Base-by-base conservation (phyloP, 164 flowering plant species). In the Nelumbo lutea region DNA sequence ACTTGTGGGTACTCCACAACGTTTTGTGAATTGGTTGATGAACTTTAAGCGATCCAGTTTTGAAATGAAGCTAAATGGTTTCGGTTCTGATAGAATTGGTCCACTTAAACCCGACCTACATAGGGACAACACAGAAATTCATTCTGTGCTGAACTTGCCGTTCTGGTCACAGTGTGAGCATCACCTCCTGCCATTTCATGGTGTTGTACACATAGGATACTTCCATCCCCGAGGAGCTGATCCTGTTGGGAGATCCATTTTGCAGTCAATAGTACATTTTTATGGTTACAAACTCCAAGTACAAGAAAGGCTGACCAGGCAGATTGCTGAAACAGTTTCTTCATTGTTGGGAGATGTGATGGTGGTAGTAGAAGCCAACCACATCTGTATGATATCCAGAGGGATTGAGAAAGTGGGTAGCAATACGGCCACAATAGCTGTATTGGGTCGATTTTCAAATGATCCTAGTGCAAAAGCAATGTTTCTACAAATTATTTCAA, bases 101-200 rank as follows among this genome's bases (percentile, higher is more conserved):
- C 57, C 62, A n/a, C 47, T 14, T 13, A 72, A 73, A 40, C 43
- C 75, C 39, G 77, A 70, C 58, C 40, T 43, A 60, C 60, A 52
- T 39, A 56, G 13, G 44, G 47, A 27, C 77, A 70, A 14, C 75
- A 76, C 47, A 27, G 72, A 71, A 42, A 69, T 92, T 27, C 75
- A 68, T 9, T 79, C 82, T 5, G 97, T 88, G 78, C 80, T 88
- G 71, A 92, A 87, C 78, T 68, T 96, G 41, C 72, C 90, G 14
- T 86, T 89, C 60, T 88, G 95, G 88, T 96, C 98, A n/a, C 93
- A 78, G 13, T 96, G 99, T 72, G 98, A 96, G 81, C 99, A 96
- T 68, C 98, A 93, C 78, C 79, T 96, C 44, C 97, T 96, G 62
- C 99, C 99, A 9, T 96, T 96, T 71, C 83, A 93, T 61, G 98